Conservation (phyloP, 495 filamentous ascomycete species). For the Aspergillus cristatus region DNA sequence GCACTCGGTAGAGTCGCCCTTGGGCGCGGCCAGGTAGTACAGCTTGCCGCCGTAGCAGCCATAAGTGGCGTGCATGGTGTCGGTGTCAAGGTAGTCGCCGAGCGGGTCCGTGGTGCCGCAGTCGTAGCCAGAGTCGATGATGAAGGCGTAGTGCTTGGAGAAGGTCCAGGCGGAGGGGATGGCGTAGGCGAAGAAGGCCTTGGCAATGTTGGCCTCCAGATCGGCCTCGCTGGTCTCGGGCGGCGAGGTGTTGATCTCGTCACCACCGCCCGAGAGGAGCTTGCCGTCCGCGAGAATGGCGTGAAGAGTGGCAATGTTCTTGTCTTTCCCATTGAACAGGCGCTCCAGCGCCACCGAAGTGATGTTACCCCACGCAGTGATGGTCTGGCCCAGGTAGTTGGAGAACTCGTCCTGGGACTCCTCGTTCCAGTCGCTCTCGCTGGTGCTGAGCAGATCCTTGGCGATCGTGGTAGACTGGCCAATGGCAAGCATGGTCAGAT, state of each 20-base stretch:
- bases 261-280: slow-evolving; percentile 13
- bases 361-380: slow-evolving; percentile 11
- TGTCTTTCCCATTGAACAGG: slow-evolving; percentile 9
- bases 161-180: slow-evolving; percentile 22
- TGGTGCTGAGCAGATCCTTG: not conserved
- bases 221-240: not conserved
- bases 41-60: slow-evolving; percentile 14
- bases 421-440: not conserved
- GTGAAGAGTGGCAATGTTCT: slow-evolving; percentile 7
- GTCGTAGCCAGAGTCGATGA: slow-evolving; percentile 21
- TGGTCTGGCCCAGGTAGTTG: slow-evolving; percentile 10
- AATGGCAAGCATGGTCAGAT: not conserved
- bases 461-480: slow-evolving; percentile 1
- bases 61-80: slow-evolving; percentile 10
- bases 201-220: slow-evolving; percentile 6
- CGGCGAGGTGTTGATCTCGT: not conserved
- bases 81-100: slow-evolving; percentile 11
- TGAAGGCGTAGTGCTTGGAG: slow-evolving; percentile 15
- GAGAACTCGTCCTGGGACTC: slow-evolving; percentile 11
- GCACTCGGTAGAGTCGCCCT: slow-evolving; percentile 4
- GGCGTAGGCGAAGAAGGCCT: slow-evolving; percentile 20
- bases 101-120: slow-evolving; percentile 14
- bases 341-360: not conserved
- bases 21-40: slow-evolving; percentile 21
- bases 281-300: slow-evolving; percentile 17